These are phyloP conservation scores for Westerdykella ornata DNA, from an alignment of 2,329 filamentous ascomycete species.

Conservation along the genomic window DNA sequence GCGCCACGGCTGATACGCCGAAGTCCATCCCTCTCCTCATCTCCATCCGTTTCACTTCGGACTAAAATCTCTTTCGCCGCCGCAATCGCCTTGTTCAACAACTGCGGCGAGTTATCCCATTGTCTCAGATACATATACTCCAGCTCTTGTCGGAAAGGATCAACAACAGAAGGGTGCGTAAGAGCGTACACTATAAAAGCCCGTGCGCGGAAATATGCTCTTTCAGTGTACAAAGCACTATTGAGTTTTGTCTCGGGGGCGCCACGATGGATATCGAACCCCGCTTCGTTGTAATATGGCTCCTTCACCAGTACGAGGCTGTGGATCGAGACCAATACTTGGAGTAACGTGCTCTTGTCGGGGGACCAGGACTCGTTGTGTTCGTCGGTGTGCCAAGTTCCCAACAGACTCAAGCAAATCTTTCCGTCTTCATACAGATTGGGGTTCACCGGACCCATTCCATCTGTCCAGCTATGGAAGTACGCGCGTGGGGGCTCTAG, in stretches of 20 bases:
- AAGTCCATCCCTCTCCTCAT: slow-evolving; percentile 39
- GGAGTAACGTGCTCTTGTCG: slow-evolving; percentile 49
- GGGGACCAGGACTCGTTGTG: slow-evolving; percentile 50
- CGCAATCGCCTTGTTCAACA: slow-evolving; percentile 42
- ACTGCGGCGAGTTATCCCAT: slow-evolving; percentile 29
- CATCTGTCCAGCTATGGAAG: slow-evolving; percentile 55
- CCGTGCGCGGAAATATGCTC: slow-evolving; percentile 48
- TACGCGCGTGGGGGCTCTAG: slow-evolving; percentile 47
- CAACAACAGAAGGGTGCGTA: slow-evolving; percentile 28
- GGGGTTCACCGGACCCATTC: slow-evolving; percentile 51
- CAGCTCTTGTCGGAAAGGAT: slow-evolving; percentile 48
- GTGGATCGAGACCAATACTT: slow-evolving; percentile 52
- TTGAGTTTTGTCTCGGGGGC: slow-evolving; percentile 43
- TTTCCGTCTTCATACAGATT: slow-evolving; percentile 59
- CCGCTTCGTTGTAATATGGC: slow-evolving; percentile 60
- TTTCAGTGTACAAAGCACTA: slow-evolving; percentile 48
- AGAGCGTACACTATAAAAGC: slow-evolving; percentile 48
- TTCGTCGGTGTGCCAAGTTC: slow-evolving; percentile 53
- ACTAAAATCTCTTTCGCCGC: slow-evolving; percentile 39
- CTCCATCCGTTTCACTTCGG: slow-evolving; percentile 28
- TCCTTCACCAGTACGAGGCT: slow-evolving; percentile 53
- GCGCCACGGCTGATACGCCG: slow-evolving; percentile 45
- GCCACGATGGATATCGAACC: slow-evolving; percentile 49
- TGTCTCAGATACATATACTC: slow-evolving; percentile 45
- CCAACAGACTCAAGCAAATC: slow-evolving; percentile 54